Conservation (phyloP, 345 rosid genomes). For the Erysimum cheiranthoides region DNA sequence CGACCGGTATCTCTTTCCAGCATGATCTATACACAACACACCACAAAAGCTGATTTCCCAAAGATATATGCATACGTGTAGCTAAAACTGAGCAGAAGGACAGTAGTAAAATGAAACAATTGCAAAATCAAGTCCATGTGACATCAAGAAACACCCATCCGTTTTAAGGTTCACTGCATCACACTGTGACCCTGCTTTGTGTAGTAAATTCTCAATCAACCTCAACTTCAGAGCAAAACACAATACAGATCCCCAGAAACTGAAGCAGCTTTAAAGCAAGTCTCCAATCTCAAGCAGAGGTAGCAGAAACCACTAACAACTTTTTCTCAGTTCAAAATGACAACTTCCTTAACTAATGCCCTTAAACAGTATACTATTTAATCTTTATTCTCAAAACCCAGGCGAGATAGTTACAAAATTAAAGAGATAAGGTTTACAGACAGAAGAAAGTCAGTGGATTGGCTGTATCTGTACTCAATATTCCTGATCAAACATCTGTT, state of each 20-base stretch:
- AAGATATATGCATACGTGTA: conserved; percentile 35
- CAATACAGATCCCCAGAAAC: conserved; percentile 34
- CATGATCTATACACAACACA: conserved; percentile 76
- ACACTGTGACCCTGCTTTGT: conserved; percentile 32
- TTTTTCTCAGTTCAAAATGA: conserved; percentile 27
- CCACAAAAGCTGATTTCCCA: conserved; percentile 47
- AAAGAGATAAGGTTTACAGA: conserved; percentile 30
- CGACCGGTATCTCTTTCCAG: conserved; percentile 96
- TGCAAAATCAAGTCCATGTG: conserved; percentile 34
- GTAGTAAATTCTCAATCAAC: conserved; percentile 27
- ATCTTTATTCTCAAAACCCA: conserved; percentile 26
- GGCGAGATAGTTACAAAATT: conserved; percentile 3
- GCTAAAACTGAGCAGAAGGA: conserved; percentile 39
- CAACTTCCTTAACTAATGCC: conserved; percentile 2
- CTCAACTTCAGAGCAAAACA: conserved; percentile 38
- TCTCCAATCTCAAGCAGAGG: conserved; percentile 33
- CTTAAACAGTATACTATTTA: conserved; percentile 20
- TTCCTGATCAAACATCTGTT: conserved; percentile 30
- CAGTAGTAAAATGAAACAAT: conserved; percentile 36
- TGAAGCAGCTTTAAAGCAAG: conserved; percentile 39
- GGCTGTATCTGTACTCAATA: conserved; percentile 1
- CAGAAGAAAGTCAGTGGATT: conserved; percentile 15
- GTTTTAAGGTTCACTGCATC: conserved; percentile 36
- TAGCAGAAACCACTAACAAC: conserved; percentile 29
- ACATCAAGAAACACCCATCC: conserved; percentile 36